Conservation (phyloP, 2,329 filamentous ascomycete species). For the Helminthosporium solani region DNA sequence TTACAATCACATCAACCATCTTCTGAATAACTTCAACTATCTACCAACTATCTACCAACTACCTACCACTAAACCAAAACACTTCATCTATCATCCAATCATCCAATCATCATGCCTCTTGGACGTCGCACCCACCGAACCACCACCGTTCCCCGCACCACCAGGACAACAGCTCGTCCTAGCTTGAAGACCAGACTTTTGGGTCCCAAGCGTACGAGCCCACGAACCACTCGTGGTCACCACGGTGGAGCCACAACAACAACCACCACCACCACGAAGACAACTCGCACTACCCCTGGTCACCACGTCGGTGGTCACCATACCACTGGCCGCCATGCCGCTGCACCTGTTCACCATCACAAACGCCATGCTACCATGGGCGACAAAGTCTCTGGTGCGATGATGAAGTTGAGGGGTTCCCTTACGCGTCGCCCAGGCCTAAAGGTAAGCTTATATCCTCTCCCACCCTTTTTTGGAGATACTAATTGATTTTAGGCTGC, state of each 20-base stretch:
- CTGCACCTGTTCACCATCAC: constrained; percentile 56
- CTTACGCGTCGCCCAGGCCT: constrained; percentile 68
- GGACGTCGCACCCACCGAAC: constrained; percentile 24
- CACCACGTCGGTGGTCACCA: constrained; percentile 35
- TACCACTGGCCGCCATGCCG: constrained; percentile 9
- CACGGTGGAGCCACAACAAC: constrained; percentile 29
- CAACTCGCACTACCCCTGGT: constrained; percentile 41
- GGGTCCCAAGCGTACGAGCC: constrained; percentile 42
- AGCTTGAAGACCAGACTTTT: constrained; percentile 57
- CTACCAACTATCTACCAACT: constrained; percentile 1
- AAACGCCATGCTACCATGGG: constrained; percentile 67
- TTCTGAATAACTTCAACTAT: constrained; percentile 4
- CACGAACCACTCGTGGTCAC: constrained; percentile 39
- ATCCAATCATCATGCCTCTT: constrained; percentile 37
- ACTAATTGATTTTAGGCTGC: constrained; percentile 56
- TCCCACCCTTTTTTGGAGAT: background rate
- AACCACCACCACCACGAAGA: constrained; percentile 43
- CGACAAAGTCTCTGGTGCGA: constrained; percentile 75
- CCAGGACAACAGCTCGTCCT: constrained; percentile 44
- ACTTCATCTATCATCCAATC: constrained; percentile 8
- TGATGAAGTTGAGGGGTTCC: constrained; percentile 71
- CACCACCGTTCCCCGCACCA: constrained; percentile 33
- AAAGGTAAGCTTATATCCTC: constrained; percentile 56
- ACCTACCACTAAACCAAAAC: constrained; percentile 5
- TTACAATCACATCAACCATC: background rate